Base-by-base conservation (phyloP, 768 basidiomycete genomes). In the Leccinellum albellum region DNA sequence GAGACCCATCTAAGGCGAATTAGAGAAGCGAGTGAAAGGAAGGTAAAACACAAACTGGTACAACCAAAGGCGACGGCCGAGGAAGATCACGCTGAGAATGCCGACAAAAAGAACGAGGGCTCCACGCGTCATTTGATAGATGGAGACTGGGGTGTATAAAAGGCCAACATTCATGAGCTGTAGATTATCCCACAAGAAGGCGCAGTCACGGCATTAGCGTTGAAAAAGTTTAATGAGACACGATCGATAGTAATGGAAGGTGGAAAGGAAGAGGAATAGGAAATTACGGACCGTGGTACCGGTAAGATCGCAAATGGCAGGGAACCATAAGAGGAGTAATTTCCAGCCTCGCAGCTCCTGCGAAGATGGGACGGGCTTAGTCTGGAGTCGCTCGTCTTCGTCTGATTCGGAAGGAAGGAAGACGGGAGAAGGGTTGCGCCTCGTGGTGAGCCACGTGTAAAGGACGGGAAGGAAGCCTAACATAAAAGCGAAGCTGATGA, bases 71-170 rank as follows among this genome's bases (percentile, higher is more conserved):
- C 81, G 82, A 62, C 95, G 86, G 50, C 80, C 82, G 57, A 99
- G 85, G 80, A 98, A 98, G 55, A 94, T 70, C 66, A 98, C 94
- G 51, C 88, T 91, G 64, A 98, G 83, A 54, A 91, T 68, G 47
- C 94, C 96, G 58, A 98, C 96, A 74, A 94, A 98, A 53, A 96
- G 82, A 49, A 97, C 93, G 56, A 97, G 85, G 44, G 93, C 89
- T 51, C 95, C 94, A 57, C 89, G 86, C 59, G 87, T 92, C 94
- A 97, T 96, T 73, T 97, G 96, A 78, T 92, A 98, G 64, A 98
- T 93, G 44, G 91, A 94, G 54, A 99, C 97, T 28, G 96, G 96
- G 1, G 94, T 95, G 73, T 95, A 93, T 35, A 99, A 82, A 48
- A 99, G 81, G 54, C 97, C 97, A 62, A 96, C 79, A 69, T 97